phyloP scores from a whole-genome alignment of 2,329 filamentous ascomycete species.

The Xylariaceae sp. region DNA sequence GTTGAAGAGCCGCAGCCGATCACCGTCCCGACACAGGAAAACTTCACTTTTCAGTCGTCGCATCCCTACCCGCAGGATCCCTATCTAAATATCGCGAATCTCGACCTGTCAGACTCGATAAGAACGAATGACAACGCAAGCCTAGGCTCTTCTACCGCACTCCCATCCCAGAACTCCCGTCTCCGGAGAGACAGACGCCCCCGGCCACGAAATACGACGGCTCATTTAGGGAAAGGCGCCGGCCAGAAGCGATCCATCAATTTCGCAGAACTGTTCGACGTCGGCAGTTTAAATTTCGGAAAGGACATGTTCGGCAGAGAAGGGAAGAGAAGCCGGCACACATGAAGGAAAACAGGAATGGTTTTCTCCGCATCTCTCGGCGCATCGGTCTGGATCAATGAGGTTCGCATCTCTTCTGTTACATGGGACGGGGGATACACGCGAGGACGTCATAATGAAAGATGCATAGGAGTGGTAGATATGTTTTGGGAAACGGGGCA shows the following conservation, averaged over 20 bases:
- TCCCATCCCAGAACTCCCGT: slow-evolving; percentile 31
- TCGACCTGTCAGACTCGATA: slow-evolving; percentile 53
- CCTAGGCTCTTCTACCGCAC: slow-evolving; percentile 29
- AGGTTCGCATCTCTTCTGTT: slow-evolving; percentile 13
- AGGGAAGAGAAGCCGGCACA: slow-evolving; percentile 50
- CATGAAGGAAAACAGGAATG: slow-evolving; percentile 28
- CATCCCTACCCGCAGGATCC: slow-evolving; percentile 55
- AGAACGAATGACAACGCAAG: slow-evolving; percentile 38
- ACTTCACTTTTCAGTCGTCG: slow-evolving; percentile 66
- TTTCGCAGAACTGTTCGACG: slow-evolving; percentile 70
- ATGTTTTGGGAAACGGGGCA: slow-evolving; percentile 18
- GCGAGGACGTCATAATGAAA: slow-evolving; percentile 9
- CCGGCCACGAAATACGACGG: slow-evolving; percentile 25
- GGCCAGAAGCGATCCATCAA: slow-evolving; percentile 71
- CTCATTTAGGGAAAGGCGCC: slow-evolving; percentile 57
- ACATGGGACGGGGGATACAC: slow-evolving; percentile 8
- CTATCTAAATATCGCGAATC: slow-evolving; percentile 58
- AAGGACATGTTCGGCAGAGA: slow-evolving; percentile 54
- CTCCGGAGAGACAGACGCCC: slow-evolving; percentile 24
- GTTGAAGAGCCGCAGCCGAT: slow-evolving; percentile 35
- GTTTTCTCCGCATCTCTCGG: slow-evolving; percentile 17
- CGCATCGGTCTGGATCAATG: slow-evolving; percentile 18
- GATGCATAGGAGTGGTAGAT: slow-evolving; percentile 12
- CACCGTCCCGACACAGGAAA: slow-evolving; percentile 53
- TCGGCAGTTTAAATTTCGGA: slow-evolving; percentile 58